Evolutionary conservation across 257 asterid species (phyloP).

Genomic region (Ajuga chamaepitys): DNA sequence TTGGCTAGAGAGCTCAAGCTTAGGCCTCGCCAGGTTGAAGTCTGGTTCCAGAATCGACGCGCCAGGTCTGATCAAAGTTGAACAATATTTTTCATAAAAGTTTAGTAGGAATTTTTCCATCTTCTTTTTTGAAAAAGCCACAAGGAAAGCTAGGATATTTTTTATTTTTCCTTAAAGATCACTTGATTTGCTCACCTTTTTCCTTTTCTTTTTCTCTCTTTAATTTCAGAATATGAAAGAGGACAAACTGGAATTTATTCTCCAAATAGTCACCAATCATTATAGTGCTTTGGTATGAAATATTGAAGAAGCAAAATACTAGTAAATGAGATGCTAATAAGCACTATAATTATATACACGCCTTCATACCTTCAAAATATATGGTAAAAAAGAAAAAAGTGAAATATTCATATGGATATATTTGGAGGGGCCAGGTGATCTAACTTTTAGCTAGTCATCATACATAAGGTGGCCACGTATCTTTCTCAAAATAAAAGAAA

Average conservation of each 20-base stretch:
- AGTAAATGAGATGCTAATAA: no score
- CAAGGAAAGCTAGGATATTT: background rate
- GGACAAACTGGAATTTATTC: no score
- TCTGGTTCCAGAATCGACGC: conserved; percentile 93
- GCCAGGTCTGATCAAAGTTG: conserved; percentile 47
- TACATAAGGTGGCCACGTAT: conserved; percentile 4
- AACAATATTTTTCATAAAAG: background rate
- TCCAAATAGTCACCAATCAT: no score
- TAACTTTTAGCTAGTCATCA: background rate
- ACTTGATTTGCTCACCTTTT: background rate
- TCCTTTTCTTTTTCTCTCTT: background rate
- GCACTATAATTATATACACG: no score
- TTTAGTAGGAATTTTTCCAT: background rate
- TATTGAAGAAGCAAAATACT: no score
- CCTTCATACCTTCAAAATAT: no score
- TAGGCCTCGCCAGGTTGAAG: conserved; percentile 92
- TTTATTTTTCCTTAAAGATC: background rate
- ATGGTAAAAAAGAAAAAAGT: no score
- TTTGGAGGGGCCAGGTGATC: no score
- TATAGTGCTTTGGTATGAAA: no score
- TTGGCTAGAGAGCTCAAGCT: conserved; percentile 63
- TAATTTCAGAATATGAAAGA: no score
- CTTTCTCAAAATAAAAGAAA: background rate
- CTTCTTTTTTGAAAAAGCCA: background rate
- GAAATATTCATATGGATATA: no score